Evolutionary conservation across 2,329 filamentous ascomycete genomes (phyloP).

Genomic region (Fusarium oligoseptatum): DNA sequence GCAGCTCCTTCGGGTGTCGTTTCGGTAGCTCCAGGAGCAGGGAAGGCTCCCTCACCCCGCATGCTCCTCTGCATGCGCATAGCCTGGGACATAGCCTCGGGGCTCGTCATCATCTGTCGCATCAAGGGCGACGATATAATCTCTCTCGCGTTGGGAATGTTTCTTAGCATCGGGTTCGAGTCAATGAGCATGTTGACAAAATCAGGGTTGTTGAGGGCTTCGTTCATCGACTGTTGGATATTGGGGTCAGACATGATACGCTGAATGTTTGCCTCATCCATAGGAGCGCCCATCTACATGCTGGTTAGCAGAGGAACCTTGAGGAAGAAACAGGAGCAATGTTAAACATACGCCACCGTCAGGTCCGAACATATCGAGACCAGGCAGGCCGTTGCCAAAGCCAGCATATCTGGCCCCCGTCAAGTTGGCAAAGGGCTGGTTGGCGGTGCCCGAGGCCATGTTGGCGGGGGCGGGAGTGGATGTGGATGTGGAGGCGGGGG

Average conservation of each 20-base stretch:
- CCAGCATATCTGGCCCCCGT: slow-evolving; percentile 96
- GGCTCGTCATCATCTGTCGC: slow-evolving; percentile 93
- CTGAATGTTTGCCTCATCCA: slow-evolving; percentile 83
- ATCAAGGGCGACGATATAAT: slow-evolving; percentile 91
- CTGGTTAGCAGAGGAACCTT: slow-evolving; percentile 18
- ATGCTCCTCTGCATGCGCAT: slow-evolving; percentile 84
- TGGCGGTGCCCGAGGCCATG: slow-evolving; percentile 85
- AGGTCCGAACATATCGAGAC: slow-evolving; percentile 89
- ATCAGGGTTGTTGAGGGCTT: slow-evolving; percentile 94
- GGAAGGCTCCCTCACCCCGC: slow-evolving; percentile 75
- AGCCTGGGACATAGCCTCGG: slow-evolving; percentile 84
- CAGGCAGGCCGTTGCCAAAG: slow-evolving; percentile 84
- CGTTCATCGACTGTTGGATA: slow-evolving; percentile 89
- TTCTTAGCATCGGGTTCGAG: slow-evolving; percentile 84
- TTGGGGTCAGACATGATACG: slow-evolving; percentile 91
- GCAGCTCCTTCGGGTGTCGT: slow-evolving; percentile 74
- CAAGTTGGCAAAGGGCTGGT: slow-evolving; percentile 89
- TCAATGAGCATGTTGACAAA: slow-evolving; percentile 96
- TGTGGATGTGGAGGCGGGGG: slow-evolving; percentile 57
- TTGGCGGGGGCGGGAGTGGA: slow-evolving; percentile 71
- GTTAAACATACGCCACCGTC: slow-evolving; percentile 85
- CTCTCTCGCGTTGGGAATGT: slow-evolving; percentile 81
- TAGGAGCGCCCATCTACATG: slow-evolving; percentile 86
- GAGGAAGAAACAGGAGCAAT: not conserved
- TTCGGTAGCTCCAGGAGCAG: slow-evolving; percentile 92